Evolutionary conservation across 441 rosid species (phyloP), one percentile per base, ranked within the genome.

Genomic region (Hura crepitans): DNA sequence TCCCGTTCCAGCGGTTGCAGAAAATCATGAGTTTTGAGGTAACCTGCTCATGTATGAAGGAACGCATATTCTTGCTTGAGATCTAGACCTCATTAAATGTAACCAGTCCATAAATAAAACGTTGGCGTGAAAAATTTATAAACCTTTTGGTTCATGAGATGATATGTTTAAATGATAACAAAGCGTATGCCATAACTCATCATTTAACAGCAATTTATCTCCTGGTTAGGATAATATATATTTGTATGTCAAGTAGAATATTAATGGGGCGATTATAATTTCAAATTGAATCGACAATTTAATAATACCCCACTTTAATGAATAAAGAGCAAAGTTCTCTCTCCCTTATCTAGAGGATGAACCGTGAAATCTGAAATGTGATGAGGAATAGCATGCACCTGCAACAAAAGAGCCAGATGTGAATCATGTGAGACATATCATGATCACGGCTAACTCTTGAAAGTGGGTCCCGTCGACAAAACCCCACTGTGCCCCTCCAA

Each of bases 11-110:
- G 70, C 51, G 91, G 94, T 66, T 81, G 86, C 15, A 94, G 81
- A 77, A 94, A 94, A 81, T 94, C 97, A 57, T 90, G 97, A 5
- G 96, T 90, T 77, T 80, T 84, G 62, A 90, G 82, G 79, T 77
- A 74, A 47, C 85, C 97, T 91, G 89, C 45, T 60, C 54, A 70
- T 27, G 30, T 53, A 76, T 67, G 42, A 70, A 42, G 47, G 20
- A 14, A 18, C 12, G 46, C 14, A 18, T 33, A 10, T 35, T 1
- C 28, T 13, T 17, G 4, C 47, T 47, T 57, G 27, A 53, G 39
- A 65, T 65, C 35, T 56, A 28, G 9, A 9, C 33, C 17, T 60
- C 17, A 27, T 0, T 53, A 10, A 49, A 33, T 23, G 5, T 11
- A 22, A 53, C 47, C 33, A 27, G 27, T n/a, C 37, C 49, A 65